Base-by-base conservation (phyloP, 805 yeast species). In the Yarrowia bubula region DNA sequence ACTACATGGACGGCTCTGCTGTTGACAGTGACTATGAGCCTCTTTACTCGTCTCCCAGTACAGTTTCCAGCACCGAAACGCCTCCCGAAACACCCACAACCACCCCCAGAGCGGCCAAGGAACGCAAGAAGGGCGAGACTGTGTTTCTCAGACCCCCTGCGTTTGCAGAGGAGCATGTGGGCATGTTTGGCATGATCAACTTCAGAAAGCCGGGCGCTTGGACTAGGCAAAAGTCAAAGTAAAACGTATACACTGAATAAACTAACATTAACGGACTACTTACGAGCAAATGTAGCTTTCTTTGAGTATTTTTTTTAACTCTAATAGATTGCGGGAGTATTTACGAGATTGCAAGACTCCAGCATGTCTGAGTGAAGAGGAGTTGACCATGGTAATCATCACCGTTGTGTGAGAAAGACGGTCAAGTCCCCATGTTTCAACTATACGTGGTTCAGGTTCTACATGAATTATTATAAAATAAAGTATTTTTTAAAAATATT, bases 151-250 rank as follows among this genome's bases (percentile, higher is more conserved):
- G 39, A 15, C 70, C 67, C 14, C 71, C 71, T 10, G 61, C 70
- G 14, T 70, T 69, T 70, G 71, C 69, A 7, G 64, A 43, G 8
- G 68, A 68, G 37, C 58, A 60, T n/a, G 70, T 57, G 2, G 71
- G 71, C 15, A 63, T 61, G 39, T 70, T 70, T 65, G 68, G 67
- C 11, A 64, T 68, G 41, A 70, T 70, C 60, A 70, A 70, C 55
- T 46, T 70, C 43, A 64, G 71, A n/a, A 67, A 64, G 38, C 68
- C 69, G 2, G 69, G 70, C 8, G 71, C 71, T 8, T 70, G 71
- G 71, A 68, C 69, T 2, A 46, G 71, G 39, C 44, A 62, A 13
- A 69, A 69, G 55, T 43, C 69, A 17, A 58, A 58, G 51, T 44
- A 48, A 48, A 47, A 47, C 53, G 28, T 32, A 47, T 33, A 47